Conservation (phyloP, 257 asterid species). For the Mentha longifolia region DNA sequence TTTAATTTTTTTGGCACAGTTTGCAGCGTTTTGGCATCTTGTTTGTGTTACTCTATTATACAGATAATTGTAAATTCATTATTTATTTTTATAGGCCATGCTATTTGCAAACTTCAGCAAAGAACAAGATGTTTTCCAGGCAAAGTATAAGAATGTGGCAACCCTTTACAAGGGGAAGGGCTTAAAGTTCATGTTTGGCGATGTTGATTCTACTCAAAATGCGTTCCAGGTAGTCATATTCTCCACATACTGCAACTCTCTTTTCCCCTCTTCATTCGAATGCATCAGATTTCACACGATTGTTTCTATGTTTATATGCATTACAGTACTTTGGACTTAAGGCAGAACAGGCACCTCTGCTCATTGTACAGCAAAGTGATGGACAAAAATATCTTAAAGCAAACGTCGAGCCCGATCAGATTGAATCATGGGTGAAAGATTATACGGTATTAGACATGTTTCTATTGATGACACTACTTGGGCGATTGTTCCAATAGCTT, state of each 20-base stretch:
- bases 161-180: slow-evolving; percentile 65
- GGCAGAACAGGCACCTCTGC: slow-evolving; percentile 63
- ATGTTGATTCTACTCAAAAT: slow-evolving; percentile 54
- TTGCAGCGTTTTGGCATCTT: slow-evolving; percentile 7
- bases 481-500: slow-evolving; percentile 1
- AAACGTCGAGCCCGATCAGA: slow-evolving; percentile 58
- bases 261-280: background rate
- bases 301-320: slow-evolving; percentile 26
- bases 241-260: background rate
- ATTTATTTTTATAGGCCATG: slow-evolving; percentile 62
- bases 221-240: slow-evolving; percentile 62
- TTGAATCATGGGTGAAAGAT: slow-evolving; percentile 68
- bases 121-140: slow-evolving; percentile 58
- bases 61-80: background rate
- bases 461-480: background rate
- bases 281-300: slow-evolving; percentile 8
- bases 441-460: slow-evolving; percentile 54
- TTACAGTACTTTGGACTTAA: slow-evolving; percentile 78
- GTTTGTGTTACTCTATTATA: background rate
- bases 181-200: slow-evolving; percentile 74
- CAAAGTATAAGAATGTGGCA: slow-evolving; percentile 68
- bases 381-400: slow-evolving; percentile 62
- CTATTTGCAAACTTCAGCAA: slow-evolving; percentile 69
- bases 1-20: background rate
- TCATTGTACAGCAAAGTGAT: slow-evolving; percentile 53